These are phyloP conservation scores for Euphorbia schlechtendalii DNA, from an alignment of 441 rosid genomes.

Conservation along the genomic window DNA sequence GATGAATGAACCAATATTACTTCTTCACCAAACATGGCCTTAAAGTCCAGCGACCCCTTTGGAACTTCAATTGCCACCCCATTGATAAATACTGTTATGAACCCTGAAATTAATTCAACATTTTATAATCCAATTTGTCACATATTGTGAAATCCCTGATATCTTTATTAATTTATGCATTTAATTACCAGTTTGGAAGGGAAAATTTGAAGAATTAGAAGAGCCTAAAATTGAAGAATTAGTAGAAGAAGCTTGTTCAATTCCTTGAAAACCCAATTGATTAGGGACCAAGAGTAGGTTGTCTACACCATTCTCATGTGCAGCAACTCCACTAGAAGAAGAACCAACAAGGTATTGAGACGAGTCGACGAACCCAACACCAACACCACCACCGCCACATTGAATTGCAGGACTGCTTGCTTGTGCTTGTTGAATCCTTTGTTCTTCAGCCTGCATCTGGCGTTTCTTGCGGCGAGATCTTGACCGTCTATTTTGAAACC, in stretches of 20 bases:
- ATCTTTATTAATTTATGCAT: neutral
- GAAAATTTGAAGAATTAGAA: constrained; percentile 53
- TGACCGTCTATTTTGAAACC: constrained; percentile 98
- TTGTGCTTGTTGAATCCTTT: constrained; percentile 25
- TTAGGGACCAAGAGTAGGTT: constrained; percentile 42
- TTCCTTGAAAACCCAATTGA: constrained; percentile 63
- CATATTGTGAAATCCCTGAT: no score
- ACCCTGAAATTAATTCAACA: constrained; percentile 36
- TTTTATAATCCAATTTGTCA: no score
- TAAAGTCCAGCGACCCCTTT: constrained; percentile 71
- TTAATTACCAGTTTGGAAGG: constrained; percentile 54
- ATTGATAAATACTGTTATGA: constrained; percentile 74
- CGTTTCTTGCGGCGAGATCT: constrained; percentile 94
- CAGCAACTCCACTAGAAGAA: constrained; percentile 35
- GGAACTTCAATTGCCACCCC: constrained; percentile 80
- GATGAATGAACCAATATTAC: constrained; percentile 64
- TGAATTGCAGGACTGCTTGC: constrained; percentile 36
- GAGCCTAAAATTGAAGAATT: constrained; percentile 47
- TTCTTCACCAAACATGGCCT: constrained; percentile 68
- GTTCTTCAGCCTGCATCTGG: constrained; percentile 64
- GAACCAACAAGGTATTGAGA: constrained; percentile 33
- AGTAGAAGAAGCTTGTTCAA: constrained; percentile 41
- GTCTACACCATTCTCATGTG: constrained; percentile 36
- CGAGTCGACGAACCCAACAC: no score
- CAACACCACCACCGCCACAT: no score